These are phyloP conservation scores for Fusarium coffeatum DNA, from an alignment of 2,329 filamentous ascomycete species.

Conservation along the genomic window DNA sequence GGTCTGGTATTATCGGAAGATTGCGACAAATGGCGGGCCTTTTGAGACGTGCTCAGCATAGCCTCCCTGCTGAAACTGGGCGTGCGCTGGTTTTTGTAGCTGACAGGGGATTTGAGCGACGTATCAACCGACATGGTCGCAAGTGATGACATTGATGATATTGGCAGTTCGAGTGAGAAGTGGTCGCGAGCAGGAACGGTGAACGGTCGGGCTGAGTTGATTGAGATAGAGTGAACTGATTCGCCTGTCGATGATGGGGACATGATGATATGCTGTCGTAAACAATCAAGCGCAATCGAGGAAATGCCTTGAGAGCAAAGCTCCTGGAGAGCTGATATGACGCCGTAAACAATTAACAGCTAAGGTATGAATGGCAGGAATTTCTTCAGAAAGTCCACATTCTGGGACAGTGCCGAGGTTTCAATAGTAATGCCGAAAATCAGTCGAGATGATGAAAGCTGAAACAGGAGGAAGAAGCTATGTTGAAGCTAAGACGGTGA, in stretches of 20 bases:
- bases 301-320: conserved; percentile 6
- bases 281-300: conserved; percentile 39
- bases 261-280: conserved; percentile 53
- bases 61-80: conserved; percentile 63
- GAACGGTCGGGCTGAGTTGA: conserved; percentile 56
- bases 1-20: conserved; percentile 60
- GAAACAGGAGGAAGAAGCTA: conserved; percentile 1
- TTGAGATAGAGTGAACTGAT: conserved; percentile 59
- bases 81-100: conserved; percentile 60
- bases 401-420: conserved; percentile 25
- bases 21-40: conserved; percentile 66
- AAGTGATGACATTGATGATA: conserved; percentile 60
- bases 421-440: conserved; percentile 24
- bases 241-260: conserved; percentile 66
- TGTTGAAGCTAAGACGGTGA: conserved; percentile 3
- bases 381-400: conserved; percentile 40
- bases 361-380: conserved; percentile 17
- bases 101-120: conserved; percentile 64
- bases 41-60: conserved; percentile 65
- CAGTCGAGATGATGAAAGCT: conserved; percentile 34
- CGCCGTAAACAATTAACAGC: conserved; percentile 1
- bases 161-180: conserved; percentile 62
- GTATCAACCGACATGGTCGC: conserved; percentile 56
- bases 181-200: conserved; percentile 59
- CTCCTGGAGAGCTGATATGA: conserved; percentile 1